Percentiles rank a stretch among this genome's conserved stretches.
phyloP scores from a whole-genome alignment of 805 yeast species.

The Metschnikowia orientalis region DNA sequence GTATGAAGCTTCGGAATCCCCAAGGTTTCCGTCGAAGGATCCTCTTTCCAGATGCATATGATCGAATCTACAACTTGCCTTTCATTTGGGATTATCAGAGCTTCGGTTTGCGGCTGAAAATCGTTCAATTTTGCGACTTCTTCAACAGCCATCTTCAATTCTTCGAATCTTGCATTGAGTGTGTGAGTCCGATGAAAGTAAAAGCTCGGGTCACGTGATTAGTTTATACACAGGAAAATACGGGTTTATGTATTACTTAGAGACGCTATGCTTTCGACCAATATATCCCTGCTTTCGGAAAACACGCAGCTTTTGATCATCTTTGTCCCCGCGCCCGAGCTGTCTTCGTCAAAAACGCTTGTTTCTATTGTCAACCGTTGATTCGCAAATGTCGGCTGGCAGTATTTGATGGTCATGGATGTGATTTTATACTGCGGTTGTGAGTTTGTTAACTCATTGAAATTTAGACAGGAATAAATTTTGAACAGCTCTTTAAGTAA shows the following conservation, averaged over 20 bases:
- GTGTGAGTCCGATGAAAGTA: too few species aligned
- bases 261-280: constrained; percentile 42
- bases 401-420: constrained; percentile 49
- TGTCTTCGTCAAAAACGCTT: constrained; percentile 21
- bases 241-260: neutral
- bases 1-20: constrained; percentile 52
- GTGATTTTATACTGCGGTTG: constrained; percentile 41
- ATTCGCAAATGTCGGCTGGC: constrained; percentile 71
- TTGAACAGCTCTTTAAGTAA: constrained; percentile 73
- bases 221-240: neutral
- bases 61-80: constrained; percentile 58
- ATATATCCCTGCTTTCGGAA: constrained; percentile 45
- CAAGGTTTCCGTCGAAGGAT: constrained; percentile 56
- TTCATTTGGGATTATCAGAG: constrained; percentile 48
- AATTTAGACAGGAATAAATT: constrained; percentile 44
- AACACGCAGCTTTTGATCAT: constrained; percentile 51
- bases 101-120: constrained; percentile 17
- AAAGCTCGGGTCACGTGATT: neutral
- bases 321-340: constrained; percentile 19
- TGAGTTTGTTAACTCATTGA: constrained; percentile 25
- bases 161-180: too few species aligned
- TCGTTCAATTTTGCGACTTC: constrained; percentile 40
- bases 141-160: too few species aligned
- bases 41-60: constrained; percentile 63
- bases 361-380: constrained; percentile 69